Base-by-base conservation (phyloP, 257 asterid genomes). In the Nyctanthes arbortristis region DNA sequence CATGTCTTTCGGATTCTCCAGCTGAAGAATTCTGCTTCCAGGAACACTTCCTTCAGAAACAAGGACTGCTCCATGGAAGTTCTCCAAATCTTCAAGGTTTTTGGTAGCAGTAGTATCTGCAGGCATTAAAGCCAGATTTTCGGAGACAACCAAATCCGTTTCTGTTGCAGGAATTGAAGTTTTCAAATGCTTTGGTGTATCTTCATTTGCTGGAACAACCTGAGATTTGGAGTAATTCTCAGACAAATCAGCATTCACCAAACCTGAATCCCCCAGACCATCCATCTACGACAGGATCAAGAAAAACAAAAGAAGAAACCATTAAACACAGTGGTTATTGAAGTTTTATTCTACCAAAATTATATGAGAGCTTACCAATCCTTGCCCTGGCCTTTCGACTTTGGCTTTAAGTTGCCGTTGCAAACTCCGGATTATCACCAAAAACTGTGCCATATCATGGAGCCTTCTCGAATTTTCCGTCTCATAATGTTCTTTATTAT, bases 1-100 rank as follows among this genome's bases (percentile, higher is more conserved):
- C 97, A 91, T 91, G 73, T 89, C 96, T 76, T 82, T 85, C 18
- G 97, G 96, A 84, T 89, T 89, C 79, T 93, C 96, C 62, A 84
- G 2, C 24, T 71, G 79, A 63, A 71, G 77, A 37, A 73, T 63
- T 76, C 80, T 77, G 69, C 74, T 82, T 37, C 76, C 87, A 63
- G 73, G 45, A 32, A 72, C 45, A 68, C 75, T 84, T 75, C 87
- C 87, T 78, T 84, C 93, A 69, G 91, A 80, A 70, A 85, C 74
- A 64, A 83, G 34, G 71, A 79, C 70, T 67, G 84, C 77, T 75
- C 78, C 82, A 73, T 65, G 80, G 45, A 68, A 47, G 71, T 77
- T 78, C 66, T 77, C 79, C 73, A 75, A 69, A 69, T 82, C 81
- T 55, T 71, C 45, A 47, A 5, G 45, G 70, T 58, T 33, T 39